phyloP scores from a whole-genome alignment of 2,329 filamentous ascomycete species.

The Emmonsiellopsis sp. region DNA sequence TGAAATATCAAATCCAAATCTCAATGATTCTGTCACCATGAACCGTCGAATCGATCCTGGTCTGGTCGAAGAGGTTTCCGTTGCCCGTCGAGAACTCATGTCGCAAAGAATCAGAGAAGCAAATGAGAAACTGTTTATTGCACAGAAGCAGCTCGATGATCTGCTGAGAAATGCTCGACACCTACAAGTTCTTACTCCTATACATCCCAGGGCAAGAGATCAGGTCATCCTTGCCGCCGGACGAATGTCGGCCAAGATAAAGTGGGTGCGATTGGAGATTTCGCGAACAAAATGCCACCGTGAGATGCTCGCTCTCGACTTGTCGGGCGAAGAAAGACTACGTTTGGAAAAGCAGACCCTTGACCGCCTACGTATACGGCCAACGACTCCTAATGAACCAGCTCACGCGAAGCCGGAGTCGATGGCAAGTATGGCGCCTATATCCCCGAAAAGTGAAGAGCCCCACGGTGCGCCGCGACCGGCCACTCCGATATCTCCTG shows the following conservation, averaged over 20 bases:
- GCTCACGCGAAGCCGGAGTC: conserved; percentile 8
- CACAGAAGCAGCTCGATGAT: conserved; percentile 69
- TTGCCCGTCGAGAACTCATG: conserved; percentile 74
- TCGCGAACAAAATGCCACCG: conserved; percentile 86
- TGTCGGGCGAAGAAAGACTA: conserved; percentile 59
- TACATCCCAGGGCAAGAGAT: conserved; percentile 83
- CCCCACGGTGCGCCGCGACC: conserved; percentile 7
- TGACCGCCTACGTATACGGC: conserved; percentile 13
- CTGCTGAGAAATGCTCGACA: conserved; percentile 85
- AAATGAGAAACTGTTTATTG: conserved; percentile 63
- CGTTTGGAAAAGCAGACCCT: conserved; percentile 18
- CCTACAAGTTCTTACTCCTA: conserved; percentile 76
- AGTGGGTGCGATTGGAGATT: conserved; percentile 89
- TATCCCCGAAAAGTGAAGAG: conserved; percentile 16
- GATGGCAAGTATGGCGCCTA: conserved; percentile 16
- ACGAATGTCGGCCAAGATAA: conserved; percentile 75
- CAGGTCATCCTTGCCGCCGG: conserved; percentile 76
- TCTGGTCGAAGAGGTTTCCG: conserved; percentile 76
- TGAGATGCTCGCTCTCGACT: conserved; percentile 74
- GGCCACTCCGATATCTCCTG: conserved; percentile 7
- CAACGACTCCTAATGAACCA: conserved; percentile 13
- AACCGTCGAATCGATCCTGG: conserved; percentile 67
- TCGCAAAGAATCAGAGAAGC: conserved; percentile 72
- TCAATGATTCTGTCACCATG: conserved; percentile 59
- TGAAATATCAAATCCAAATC: conserved; percentile 51